A percentile compares a stretch with the other conserved stretches of the same genome.
Evolutionary conservation across 495 filamentous ascomycete species (phyloP).

Genomic region (Hypoxylon lenormandii): DNA sequence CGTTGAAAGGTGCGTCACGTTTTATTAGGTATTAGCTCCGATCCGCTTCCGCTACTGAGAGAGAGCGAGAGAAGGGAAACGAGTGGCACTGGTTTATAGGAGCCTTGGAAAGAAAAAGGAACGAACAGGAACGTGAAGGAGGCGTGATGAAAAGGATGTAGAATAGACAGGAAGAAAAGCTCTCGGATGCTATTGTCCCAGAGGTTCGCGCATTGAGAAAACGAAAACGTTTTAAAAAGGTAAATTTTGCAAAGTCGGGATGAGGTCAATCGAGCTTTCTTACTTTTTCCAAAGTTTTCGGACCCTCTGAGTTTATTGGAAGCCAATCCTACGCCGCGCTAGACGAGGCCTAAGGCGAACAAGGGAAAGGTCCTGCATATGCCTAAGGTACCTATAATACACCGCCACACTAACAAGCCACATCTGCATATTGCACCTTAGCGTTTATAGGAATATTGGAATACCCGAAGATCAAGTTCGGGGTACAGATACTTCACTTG

Average conservation of each 20-base stretch:
- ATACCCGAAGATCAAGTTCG: neutral
- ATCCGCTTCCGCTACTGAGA: slow-evolving; percentile 43
- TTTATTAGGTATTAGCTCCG: slow-evolving; percentile 37
- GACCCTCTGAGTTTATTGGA: slow-evolving; percentile 32
- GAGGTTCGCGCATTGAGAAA: slow-evolving; percentile 24
- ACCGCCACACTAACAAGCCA: too few species aligned
- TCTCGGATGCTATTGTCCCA: slow-evolving; percentile 11
- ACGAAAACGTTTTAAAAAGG: too few species aligned
- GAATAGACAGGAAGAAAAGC: neutral
- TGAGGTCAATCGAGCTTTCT: slow-evolving; percentile 42
- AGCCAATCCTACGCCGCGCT: slow-evolving; percentile 7
- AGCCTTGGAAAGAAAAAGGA: slow-evolving; percentile 13
- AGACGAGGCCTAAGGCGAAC: neutral
- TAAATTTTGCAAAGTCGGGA: slow-evolving; percentile 25
- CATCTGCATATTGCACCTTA: too few species aligned
- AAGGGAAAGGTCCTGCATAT: neutral
- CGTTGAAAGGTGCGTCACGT: slow-evolving; percentile 32
- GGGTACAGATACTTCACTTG: neutral
- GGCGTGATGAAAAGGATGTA: slow-evolving; percentile 10
- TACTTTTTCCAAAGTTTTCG: slow-evolving; percentile 47
- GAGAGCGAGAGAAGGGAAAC: slow-evolving; percentile 25
- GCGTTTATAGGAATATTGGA: neutral
- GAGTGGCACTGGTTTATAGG: slow-evolving; percentile 29
- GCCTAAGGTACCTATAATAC: too few species aligned
- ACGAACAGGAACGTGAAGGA: slow-evolving; percentile 5